Evolutionary conservation across 1,139 yeast genomes (phyloP), one percentile per base, ranked within the genome.

Genomic region (Protomyces pachydermus): DNA sequence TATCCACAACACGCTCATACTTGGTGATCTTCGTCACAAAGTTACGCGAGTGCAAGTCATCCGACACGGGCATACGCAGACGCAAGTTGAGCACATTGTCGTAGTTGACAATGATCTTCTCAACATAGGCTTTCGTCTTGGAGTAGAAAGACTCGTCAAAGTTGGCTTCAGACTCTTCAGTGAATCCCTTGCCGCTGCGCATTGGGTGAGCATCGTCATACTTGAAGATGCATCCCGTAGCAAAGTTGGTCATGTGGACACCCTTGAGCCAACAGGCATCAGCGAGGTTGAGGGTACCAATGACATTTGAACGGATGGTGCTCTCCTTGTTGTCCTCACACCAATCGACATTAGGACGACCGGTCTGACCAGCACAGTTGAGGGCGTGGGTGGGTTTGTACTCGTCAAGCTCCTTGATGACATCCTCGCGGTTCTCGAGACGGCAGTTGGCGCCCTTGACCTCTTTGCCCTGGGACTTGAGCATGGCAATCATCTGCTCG

Each of bases 241-340:
- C 63, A 28, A 58, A 58, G 57, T 58, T 58, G 37, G 63, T 58
- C 53, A 58, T 38, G 53, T 58, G 63, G n/a, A 58, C 57, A 9
- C 63, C 63, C 45, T 52, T 52, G 39, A 58, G 18, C 57, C 57
- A 58, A 34, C 63, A 58, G 23, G 81, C 84, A 2, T 74, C 73
- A 1, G 76, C 70, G 58, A 87, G 73, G 9, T 76, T 73, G 64
- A 88, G 78, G 52, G 76, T 73, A 18, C 97, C 97, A 2, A 88
- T 78, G 1, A 88, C 80, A 35, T 58, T 58, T 18, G 63, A 58
- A 32, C 63, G 63, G 23, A 58, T 58, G 34, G 63, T 58, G n/a
- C 56, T 55, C 28, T 58, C 56, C 57, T 58, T 58, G 57, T 58
- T 58, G 63, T 52, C 56, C 57, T 58, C 63, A 34, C 63, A 58